A percentile compares a stretch with the other conserved stretches of the same genome.
Conservation (phyloP, 495 filamentous ascomycete species). For the Penicillium alfredii region DNA sequence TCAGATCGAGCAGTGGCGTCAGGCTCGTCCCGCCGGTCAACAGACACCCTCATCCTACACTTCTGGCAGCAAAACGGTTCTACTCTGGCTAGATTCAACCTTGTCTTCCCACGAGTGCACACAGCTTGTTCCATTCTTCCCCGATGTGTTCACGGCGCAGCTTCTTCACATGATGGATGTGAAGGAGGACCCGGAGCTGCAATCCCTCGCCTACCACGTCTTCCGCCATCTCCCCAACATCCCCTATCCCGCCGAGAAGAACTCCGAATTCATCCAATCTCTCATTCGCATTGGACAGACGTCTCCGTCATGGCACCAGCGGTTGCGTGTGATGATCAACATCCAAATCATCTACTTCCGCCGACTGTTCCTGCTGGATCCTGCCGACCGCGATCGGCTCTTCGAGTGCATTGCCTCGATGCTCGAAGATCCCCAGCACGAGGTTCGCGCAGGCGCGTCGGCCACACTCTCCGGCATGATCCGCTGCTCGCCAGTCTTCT, state of each 20-base stretch:
- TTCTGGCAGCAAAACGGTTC: slow-evolving; percentile 88
- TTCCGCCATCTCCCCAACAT: slow-evolving; percentile 97
- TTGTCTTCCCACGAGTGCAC: slow-evolving; percentile 90
- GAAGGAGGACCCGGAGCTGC: slow-evolving; percentile 95
- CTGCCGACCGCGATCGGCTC: slow-evolving; percentile 66
- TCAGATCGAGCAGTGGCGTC: slow-evolving; percentile 80
- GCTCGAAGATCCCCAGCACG: slow-evolving; percentile 85
- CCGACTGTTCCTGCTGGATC: slow-evolving; percentile 85
- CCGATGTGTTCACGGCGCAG: slow-evolving; percentile 79
- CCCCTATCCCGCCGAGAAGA: slow-evolving; percentile 80
- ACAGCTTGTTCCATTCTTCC: slow-evolving; percentile 86
- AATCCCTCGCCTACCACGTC: slow-evolving; percentile 91
- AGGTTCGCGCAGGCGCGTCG: slow-evolving; percentile 88
- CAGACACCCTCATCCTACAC: slow-evolving; percentile 94
- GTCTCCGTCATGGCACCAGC: slow-evolving; percentile 91
- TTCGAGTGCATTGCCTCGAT: slow-evolving; percentile 90
- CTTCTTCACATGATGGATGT: slow-evolving; percentile 99
- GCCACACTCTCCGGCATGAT: slow-evolving; percentile 97
- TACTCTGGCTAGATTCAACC: slow-evolving; percentile 91
- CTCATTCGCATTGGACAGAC: slow-evolving; percentile 85
- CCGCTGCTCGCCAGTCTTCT: slow-evolving; percentile 79
- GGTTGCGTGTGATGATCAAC: slow-evolving; percentile 93
- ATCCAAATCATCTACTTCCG: slow-evolving; percentile 99
- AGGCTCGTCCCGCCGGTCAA: slow-evolving; percentile 76
- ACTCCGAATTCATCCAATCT: slow-evolving; percentile 72